A percentile compares a stretch with the other conserved stretches of the same genome.
Evolutionary conservation across 2,329 filamentous ascomycete genomes (phyloP).

Genomic region (Ciborinia camelliae): DNA sequence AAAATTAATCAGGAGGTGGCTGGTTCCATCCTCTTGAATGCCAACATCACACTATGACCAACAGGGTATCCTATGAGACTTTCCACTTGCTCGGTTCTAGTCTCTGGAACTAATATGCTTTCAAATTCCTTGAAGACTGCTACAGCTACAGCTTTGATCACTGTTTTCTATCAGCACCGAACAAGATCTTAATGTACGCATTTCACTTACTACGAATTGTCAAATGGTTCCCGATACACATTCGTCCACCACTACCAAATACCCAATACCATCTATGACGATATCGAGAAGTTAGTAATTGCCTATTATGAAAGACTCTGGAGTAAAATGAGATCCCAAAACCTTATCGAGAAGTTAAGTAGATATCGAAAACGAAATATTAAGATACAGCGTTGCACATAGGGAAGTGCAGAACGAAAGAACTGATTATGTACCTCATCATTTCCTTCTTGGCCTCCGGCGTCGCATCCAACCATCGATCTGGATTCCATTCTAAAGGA

Average conservation of each 20-base stretch:
- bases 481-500: constrained; percentile 44
- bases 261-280: constrained; percentile 53
- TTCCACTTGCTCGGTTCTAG: constrained; percentile 59
- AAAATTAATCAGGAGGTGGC: neutral
- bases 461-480: constrained; percentile 45
- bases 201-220: constrained; percentile 49
- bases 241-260: constrained; percentile 62
- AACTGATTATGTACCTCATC: constrained; percentile 34
- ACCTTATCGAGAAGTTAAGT: no score
- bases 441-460: constrained; percentile 40
- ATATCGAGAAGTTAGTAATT: no score
- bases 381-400: no score
- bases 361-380: no score
- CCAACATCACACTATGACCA: neutral
- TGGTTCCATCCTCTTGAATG: neutral
- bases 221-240: constrained; percentile 65
- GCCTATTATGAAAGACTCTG: no score
- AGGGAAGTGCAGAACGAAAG: no score
- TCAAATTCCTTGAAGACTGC: constrained; percentile 65
- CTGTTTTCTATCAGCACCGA: constrained; percentile 40
- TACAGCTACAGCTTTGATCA: constrained; percentile 67
- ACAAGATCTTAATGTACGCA: neutral
- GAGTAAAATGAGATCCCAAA: no score
- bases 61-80: neutral
- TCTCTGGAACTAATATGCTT: constrained; percentile 56